Base-by-base conservation (phyloP, 1,139 yeast genomes). In the Pichia sp. region DNA sequence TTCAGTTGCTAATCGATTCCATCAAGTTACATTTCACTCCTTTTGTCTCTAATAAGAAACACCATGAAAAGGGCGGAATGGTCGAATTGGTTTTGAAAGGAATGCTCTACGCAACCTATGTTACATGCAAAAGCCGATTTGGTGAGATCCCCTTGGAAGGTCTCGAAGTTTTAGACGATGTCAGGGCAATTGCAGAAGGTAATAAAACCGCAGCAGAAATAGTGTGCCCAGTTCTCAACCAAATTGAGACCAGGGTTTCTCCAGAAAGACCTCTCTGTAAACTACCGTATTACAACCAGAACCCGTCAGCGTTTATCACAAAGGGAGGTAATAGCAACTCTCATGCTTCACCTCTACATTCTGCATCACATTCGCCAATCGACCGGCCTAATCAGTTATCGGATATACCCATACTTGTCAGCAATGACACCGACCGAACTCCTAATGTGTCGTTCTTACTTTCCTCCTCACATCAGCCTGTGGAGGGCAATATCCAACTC, bases 1-100 rank as follows among this genome's bases (percentile, higher is more conserved):
- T 67, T 9, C 52, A 61, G 20, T 53, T 63, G 42, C 45, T 68
- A 50, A 51, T 64, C 31, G 49, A 51, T 12, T 55, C 59, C 2
- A 40, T 61, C 6, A 57, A 46, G 10, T 34, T 55, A 9, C 64
- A 60, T 54, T 59, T 65, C 34, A 45, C 53, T 6, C 58, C 51
- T 17, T 55, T 55, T 46, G 48, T 57, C 2, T 29, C 40, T 8
- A 30, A 17, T 20, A 24, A 36, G 3, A 46, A 40, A 20, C 34
- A 49, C 17, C 45, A 29, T 41, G 56, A 56, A 30, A 64, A 58
- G 46, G 58, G 58, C 46, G 59, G 56, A 59, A 41, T 61, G 20
- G 43, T 60, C 17, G 56, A 52, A 34, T 54, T 55, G 3, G 49
- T 61, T 10, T 48, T 54, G 14, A 46, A 54, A 27, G 51, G 59